A percentile compares a stretch with the other conserved stretches of the same genome.
phyloP scores from a whole-genome alignment of 352 stramenopile species.

The Globisporangium parvum region DNA sequence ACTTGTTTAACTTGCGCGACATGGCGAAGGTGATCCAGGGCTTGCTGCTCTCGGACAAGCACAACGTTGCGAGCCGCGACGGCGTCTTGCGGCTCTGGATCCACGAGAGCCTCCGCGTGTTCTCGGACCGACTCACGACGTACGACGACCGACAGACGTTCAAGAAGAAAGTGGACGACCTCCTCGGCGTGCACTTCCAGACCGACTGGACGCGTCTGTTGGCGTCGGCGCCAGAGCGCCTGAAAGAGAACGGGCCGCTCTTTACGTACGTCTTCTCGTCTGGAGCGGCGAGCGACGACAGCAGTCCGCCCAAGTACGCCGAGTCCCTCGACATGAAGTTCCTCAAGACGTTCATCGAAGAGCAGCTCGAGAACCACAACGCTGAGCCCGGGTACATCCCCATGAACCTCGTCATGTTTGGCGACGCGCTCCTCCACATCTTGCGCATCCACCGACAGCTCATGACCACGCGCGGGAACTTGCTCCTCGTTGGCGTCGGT shows the following conservation, averaged over 20 bases:
- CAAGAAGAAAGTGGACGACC: conserved; percentile 78
- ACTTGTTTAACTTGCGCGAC: conserved; percentile 87
- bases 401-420: conserved; percentile 90
- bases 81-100: conserved; percentile 83
- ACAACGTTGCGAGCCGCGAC: conserved; percentile 64
- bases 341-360: conserved; percentile 87
- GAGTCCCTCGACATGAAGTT: conserved; percentile 84
- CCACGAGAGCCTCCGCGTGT: conserved; percentile 88
- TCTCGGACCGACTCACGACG: conserved; percentile 89
- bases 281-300: conserved; percentile 19
- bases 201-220: conserved; percentile 71
- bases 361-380: conserved; percentile 91
- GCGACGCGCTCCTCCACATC: conserved; percentile 88
- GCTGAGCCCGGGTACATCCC: conserved; percentile 81
- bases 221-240: conserved; percentile 40
- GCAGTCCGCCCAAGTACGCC: conserved; percentile 36
- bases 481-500: conserved; percentile 91
- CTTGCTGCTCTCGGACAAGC: conserved; percentile 67
- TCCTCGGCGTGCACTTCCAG: conserved; percentile 71
- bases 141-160: conserved; percentile 86
- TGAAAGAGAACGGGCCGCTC: conserved; percentile 76
- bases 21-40: conserved; percentile 88
- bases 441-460: conserved; percentile 88
- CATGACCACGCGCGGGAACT: conserved; percentile 83
- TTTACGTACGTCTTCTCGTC: conserved; percentile 80